phyloP scores from a whole-genome alignment of 2,329 filamentous ascomycete genomes.

The Emergomyces orientalis region DNA sequence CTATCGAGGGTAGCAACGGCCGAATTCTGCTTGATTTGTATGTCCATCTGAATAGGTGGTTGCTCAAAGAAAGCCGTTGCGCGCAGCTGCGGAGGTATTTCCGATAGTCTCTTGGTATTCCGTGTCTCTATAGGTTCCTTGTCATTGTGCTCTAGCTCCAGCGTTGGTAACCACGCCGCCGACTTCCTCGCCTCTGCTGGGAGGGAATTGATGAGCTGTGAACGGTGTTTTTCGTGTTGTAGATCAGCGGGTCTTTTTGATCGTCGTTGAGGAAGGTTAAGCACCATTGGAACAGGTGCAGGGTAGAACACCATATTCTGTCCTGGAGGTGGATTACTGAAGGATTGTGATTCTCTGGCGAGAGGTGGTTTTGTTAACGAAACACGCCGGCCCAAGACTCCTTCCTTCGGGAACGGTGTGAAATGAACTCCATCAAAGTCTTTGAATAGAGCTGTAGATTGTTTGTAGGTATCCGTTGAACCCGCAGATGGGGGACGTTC shows the following conservation, averaged over 20 bases:
- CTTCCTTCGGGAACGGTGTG: conserved; percentile 22
- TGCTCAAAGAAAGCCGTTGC: conserved; percentile 87
- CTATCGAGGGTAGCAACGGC: conserved; percentile 82
- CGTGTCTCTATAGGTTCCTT: conserved; percentile 16
- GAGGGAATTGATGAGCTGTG: conserved; percentile 61
- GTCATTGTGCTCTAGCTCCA: conserved; percentile 18
- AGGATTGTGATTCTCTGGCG: conserved; percentile 30
- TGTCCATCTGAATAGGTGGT: conserved; percentile 48
- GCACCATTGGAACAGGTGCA: conserved; percentile 83
- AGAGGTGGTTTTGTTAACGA: conserved; percentile 34
- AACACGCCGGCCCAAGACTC: conserved; percentile 24
- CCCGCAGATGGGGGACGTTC: conserved; percentile 33
- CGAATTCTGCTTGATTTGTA: conserved; percentile 61
- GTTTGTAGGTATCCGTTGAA: conserved; percentile 40
- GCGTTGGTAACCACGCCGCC: conserved; percentile 36
- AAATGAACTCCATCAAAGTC: conserved; percentile 46
- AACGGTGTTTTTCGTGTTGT: conserved; percentile 60
- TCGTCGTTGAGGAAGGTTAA: conserved; percentile 82
- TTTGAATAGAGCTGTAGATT: conserved; percentile 36
- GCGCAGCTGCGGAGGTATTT: conserved; percentile 71
- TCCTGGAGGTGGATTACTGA: conserved; percentile 44
- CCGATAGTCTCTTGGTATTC: conserved; percentile 26
- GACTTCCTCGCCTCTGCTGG: conserved; percentile 46
- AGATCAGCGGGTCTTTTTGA: conserved; percentile 60
- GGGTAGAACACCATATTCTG: conserved; percentile 91